Percentiles rank a stretch among this genome's conserved stretches.
phyloP scores from a whole-genome alignment of 129 eudicot species.

The Silybum marianum region DNA sequence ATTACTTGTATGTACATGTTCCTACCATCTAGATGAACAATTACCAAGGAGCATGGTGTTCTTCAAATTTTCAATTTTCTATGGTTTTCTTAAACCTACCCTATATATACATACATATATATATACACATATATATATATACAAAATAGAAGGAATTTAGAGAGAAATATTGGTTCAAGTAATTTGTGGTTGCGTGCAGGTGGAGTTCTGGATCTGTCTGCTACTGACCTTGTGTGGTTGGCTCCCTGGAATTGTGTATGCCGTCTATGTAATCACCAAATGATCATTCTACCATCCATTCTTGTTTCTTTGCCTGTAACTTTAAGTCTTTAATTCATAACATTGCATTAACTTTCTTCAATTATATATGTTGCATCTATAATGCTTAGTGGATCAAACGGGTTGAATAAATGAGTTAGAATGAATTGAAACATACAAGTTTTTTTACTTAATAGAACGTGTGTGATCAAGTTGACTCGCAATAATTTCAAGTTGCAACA shows the following conservation, averaged over 20 bases:
- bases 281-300: slow-evolving; percentile 2
- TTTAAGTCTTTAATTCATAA: neutral
- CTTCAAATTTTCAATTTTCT: too few species aligned
- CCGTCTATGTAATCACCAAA: slow-evolving; percentile 56
- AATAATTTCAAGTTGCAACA: too few species aligned
- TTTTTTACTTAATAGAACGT: too few species aligned
- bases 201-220: slow-evolving; percentile 63
- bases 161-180: neutral
- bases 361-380: neutral
- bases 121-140: too few species aligned
- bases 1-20: too few species aligned
- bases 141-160: neutral
- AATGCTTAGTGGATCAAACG: neutral
- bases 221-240: slow-evolving; percentile 52
- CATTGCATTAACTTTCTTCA: neutral
- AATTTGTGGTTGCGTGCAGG: slow-evolving; percentile 23
- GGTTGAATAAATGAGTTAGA: neutral
- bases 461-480: too few species aligned
- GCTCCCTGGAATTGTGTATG: slow-evolving; percentile 64
- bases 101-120: too few species aligned
- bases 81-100: too few species aligned
- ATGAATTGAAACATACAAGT: too few species aligned
- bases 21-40: too few species aligned
- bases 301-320: neutral
- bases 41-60: too few species aligned